Evolutionary conservation across 2,329 filamentous ascomycete species (phyloP).

Genomic region (Didymella pomorum): DNA sequence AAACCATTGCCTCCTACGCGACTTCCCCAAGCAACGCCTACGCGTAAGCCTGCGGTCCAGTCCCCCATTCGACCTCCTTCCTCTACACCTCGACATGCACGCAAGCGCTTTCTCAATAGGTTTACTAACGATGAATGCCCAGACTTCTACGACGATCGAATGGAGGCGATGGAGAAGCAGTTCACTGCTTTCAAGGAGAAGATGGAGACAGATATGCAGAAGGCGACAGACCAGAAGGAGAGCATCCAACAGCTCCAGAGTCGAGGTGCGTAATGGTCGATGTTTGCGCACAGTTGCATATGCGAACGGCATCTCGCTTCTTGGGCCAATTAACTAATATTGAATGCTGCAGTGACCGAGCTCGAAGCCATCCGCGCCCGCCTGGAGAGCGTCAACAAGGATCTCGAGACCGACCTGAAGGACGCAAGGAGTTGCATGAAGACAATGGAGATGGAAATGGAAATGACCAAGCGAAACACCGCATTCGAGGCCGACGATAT

Average conservation of each 20-base stretch:
- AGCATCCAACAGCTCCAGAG: slow-evolving; percentile 76
- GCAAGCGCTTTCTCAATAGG: slow-evolving; percentile 70
- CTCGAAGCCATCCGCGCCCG: slow-evolving; percentile 63
- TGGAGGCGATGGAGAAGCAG: slow-evolving; percentile 77
- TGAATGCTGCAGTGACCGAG: slow-evolving; percentile 58
- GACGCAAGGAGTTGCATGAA: slow-evolving; percentile 63
- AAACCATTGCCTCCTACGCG: slow-evolving; percentile 31
- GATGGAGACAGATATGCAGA: slow-evolving; percentile 72
- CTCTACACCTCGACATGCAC: slow-evolving; percentile 39
- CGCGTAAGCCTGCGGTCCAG: slow-evolving; percentile 24
- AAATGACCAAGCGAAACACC: slow-evolving; percentile 61
- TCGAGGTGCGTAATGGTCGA: slow-evolving; percentile 68
- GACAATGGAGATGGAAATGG: slow-evolving; percentile 58
- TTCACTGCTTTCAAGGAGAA: slow-evolving; percentile 76
- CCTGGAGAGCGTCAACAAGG: slow-evolving; percentile 61
- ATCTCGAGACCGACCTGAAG: slow-evolving; percentile 73
- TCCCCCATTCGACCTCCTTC: slow-evolving; percentile 28
- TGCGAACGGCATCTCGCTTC: background rate
- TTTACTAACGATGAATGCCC: slow-evolving; percentile 73
- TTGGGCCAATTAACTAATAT: background rate
- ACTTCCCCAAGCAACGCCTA: slow-evolving; percentile 38
- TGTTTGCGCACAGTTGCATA: too few relatives aligned
- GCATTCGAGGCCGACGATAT: slow-evolving; percentile 62
- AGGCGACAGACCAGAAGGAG: slow-evolving; percentile 76
- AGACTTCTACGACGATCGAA: slow-evolving; percentile 81